Percentiles rank a stretch among this genome's conserved stretches.
phyloP scores from a whole-genome alignment of 306 rosid species.

The Vigna unguiculata region DNA sequence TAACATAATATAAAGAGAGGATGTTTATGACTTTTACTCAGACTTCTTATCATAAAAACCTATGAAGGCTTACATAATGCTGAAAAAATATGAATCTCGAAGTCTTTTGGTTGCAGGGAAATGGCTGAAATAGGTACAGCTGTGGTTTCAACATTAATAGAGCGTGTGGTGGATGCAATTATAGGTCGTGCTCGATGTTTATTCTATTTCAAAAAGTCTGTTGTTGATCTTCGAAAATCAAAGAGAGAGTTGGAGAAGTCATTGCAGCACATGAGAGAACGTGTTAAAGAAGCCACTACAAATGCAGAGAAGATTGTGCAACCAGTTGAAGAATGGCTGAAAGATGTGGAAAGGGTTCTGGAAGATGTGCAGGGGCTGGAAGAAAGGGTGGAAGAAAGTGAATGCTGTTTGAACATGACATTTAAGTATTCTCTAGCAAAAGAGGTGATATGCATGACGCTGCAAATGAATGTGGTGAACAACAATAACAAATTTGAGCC shows the following conservation, averaged over 20 bases:
- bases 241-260: constrained; percentile 2
- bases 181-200: background rate
- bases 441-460: background rate
- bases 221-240: constrained; percentile 7
- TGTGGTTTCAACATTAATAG: constrained; percentile 1
- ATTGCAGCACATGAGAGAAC: constrained; percentile 12
- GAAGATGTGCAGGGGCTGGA: constrained; percentile 21
- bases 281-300: constrained; percentile 1
- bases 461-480: background rate
- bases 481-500: constrained; percentile 14
- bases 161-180: constrained; percentile 17
- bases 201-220: background rate
- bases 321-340: constrained; percentile 32
- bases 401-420: background rate
- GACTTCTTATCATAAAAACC: background rate
- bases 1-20: background rate
- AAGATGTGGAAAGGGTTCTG: constrained; percentile 1
- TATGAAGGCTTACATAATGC: too few species aligned
- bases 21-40: background rate
- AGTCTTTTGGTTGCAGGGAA: background rate
- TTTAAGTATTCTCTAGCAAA: constrained; percentile 18
- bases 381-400: background rate
- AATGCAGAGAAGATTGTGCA: constrained; percentile 24
- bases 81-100: too few species aligned
- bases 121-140: constrained; percentile 14